A percentile compares a stretch with the other conserved stretches of the same genome.
Conservation (phyloP, 108 stramenopile genomes). For the Discostella pseudostelligera region DNA sequence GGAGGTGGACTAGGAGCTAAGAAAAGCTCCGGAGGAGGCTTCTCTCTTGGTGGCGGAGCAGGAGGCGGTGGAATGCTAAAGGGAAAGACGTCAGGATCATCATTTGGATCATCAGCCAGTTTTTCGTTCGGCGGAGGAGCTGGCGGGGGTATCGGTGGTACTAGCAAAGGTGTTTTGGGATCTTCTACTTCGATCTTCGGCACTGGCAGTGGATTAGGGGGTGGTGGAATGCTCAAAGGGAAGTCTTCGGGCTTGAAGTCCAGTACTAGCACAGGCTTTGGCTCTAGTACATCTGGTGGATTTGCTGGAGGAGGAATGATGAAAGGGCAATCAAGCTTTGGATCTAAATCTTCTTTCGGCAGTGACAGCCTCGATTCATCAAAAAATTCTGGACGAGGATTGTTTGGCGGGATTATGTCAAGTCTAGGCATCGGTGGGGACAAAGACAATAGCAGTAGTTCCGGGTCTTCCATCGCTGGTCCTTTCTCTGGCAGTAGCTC, state of each 20-base stretch:
- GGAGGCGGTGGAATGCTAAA: not conserved
- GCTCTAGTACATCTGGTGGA: not conserved
- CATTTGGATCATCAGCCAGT: not conserved
- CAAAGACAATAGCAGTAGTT: not conserved
- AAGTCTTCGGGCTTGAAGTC: no score
- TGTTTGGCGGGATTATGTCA: slow-evolving; percentile 12
- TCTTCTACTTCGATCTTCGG: not conserved
- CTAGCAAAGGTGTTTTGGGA: no score
- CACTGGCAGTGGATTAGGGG: not conserved
- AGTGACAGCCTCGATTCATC: not conserved
- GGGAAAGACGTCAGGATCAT: not conserved
- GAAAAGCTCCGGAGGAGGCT: no score
- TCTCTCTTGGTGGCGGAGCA: not conserved
- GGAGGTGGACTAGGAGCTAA: no score
- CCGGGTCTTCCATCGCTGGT: not conserved
- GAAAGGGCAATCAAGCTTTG: slow-evolving; percentile 2
- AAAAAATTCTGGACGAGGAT: not conserved
- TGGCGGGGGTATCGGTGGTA: not conserved
- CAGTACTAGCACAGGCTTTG: not conserved
- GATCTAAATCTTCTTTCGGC: not conserved
- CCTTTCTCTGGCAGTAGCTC: not conserved
- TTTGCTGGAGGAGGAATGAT: not conserved
- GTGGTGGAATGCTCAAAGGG: not conserved
- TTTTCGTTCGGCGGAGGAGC: not conserved
- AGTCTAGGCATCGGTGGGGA: slow-evolving; percentile 1